Percentiles rank a stretch among this genome's conserved stretches.
Conservation (phyloP, 1,284 basidiomycete species). For the Austroboletus novae-zelandiae region DNA sequence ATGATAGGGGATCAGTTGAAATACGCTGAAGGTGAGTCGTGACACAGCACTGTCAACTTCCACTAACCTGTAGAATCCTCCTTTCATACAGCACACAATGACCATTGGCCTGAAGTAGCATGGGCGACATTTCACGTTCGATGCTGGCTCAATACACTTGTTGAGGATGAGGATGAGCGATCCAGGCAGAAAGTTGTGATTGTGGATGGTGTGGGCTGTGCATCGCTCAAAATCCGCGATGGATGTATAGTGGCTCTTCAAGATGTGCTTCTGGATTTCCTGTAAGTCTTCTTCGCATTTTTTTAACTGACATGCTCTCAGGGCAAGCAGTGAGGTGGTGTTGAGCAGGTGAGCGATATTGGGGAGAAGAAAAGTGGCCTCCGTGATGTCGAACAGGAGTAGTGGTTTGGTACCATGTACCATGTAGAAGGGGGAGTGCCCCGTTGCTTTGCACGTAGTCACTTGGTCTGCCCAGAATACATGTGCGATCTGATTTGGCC, state of each 20-base stretch:
- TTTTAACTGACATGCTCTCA: not conserved
- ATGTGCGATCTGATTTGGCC: not conserved
- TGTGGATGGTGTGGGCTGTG: conserved; percentile 13
- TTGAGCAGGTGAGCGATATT: not conserved
- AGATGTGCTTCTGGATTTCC: conserved; percentile 13
- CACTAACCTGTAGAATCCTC: too few relatives aligned
- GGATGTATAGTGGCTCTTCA: conserved; percentile 19
- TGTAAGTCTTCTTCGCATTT: not conserved
- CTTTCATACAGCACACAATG: too few relatives aligned
- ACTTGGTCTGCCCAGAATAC: conserved; percentile 4
- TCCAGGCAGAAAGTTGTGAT: conserved; percentile 21
- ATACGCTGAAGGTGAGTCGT: conserved; percentile 13
- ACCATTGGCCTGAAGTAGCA: too few relatives aligned
- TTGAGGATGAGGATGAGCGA: conserved; percentile 30
- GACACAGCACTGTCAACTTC: too few relatives aligned
- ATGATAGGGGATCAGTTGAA: conserved; percentile 21
- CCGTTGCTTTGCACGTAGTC: not conserved
- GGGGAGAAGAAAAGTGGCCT: conserved; percentile 30
- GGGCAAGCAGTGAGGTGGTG: not conserved
- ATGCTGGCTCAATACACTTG: conserved; percentile 24
- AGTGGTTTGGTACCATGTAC: conserved; percentile 29
- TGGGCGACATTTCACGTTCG: too few relatives aligned
- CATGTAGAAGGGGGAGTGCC: conserved; percentile 21
- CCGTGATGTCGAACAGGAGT: conserved; percentile 29
- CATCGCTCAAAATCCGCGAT: conserved; percentile 8